phyloP scores from a whole-genome alignment of 805 yeast genomes.

The Candida verbasci region DNA sequence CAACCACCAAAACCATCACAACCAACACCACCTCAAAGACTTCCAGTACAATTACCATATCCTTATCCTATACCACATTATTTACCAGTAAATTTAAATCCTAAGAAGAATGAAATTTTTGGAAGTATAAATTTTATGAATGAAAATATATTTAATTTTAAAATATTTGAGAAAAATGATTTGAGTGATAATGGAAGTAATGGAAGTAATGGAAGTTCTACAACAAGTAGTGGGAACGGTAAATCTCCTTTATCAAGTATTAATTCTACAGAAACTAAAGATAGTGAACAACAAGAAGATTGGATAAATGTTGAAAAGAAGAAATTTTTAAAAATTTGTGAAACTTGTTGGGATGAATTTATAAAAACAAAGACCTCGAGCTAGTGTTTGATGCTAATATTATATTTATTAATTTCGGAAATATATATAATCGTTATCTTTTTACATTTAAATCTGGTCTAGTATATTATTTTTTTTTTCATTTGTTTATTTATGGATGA shows the following conservation, averaged over 20 bases:
- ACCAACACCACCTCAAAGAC: neutral
- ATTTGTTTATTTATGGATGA: neutral
- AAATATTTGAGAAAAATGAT: constrained; percentile 23
- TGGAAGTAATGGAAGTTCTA: too few relatives aligned
- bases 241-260: constrained; percentile 2
- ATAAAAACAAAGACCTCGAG: constrained; percentile 11
- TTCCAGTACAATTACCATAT: constrained; percentile 1
- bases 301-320: constrained; percentile 26
- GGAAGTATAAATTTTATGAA: constrained; percentile 35
- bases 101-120: constrained; percentile 20
- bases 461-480: neutral
- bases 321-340: constrained; percentile 39
- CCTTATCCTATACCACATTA: constrained; percentile 4
- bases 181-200: too few relatives aligned
- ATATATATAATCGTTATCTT: too few relatives aligned
- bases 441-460: too few relatives aligned
- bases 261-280: neutral
- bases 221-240: too few relatives aligned
- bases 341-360: constrained; percentile 41
- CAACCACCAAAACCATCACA: neutral
- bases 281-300: neutral
- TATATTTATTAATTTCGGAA: too few relatives aligned
- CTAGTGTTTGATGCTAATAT: too few relatives aligned
- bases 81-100: neutral
- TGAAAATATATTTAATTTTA: constrained; percentile 31